These are phyloP conservation scores for Rhipidocladum racemiflorum DNA, from an alignment of 176 grass and related monocot genomes.

Conservation along the genomic window DNA sequence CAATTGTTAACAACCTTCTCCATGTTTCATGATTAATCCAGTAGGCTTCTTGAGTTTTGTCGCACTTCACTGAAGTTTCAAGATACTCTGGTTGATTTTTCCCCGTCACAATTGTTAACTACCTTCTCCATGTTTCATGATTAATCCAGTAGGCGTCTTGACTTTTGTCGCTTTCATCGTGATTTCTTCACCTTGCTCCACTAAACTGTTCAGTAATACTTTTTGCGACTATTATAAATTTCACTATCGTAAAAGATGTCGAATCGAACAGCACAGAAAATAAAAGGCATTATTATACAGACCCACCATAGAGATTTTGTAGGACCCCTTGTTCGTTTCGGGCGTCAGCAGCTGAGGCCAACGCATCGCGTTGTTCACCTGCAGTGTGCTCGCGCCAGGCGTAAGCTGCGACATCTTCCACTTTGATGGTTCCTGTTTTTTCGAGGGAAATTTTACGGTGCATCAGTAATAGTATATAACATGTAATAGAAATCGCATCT, in stretches of 20 bases:
- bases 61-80: background rate
- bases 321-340: background rate
- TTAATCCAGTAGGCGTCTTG: background rate
- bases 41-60: background rate
- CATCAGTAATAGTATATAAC: no score
- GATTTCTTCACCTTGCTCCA: background rate
- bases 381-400: background rate
- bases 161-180: background rate
- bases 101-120: background rate
- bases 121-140: constrained; percentile 14
- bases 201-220: background rate
- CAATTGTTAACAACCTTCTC: background rate
- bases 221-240: background rate
- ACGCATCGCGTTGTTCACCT: background rate
- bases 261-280: background rate
- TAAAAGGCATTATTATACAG: background rate
- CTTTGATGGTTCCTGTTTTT: background rate
- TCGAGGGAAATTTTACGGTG: no score
- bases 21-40: background rate
- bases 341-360: background rate
- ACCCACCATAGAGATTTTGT: background rate
- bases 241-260: background rate
- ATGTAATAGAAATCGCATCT: no score
- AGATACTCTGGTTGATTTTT: background rate
- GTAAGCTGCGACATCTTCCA: background rate